Evolutionary conservation across 192 early-diverging fungal genomes (phyloP).

Genomic region (Spizellomyces sp.): DNA sequence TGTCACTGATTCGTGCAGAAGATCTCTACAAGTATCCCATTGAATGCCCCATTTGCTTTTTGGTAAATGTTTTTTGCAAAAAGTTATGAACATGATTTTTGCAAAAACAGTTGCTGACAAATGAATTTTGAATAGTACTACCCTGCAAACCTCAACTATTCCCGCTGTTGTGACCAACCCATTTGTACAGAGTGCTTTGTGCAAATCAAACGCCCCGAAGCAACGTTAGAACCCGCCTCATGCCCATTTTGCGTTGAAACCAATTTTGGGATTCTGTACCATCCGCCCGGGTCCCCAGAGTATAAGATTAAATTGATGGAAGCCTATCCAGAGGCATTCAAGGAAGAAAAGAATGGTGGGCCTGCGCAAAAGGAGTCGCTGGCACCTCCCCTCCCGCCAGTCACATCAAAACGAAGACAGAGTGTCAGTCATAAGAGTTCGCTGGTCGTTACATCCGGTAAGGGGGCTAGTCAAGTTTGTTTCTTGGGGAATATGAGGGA

Average conservation of each 20-base stretch:
- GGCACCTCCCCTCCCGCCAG: neutral
- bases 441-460: conserved; percentile 41
- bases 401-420: conserved; percentile 21
- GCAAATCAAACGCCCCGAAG: conserved; percentile 84
- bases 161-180: conserved; percentile 91
- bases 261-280: conserved; percentile 82
- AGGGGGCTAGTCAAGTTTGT: neutral
- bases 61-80: conserved; percentile 66
- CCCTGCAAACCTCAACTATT: conserved; percentile 88
- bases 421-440: conserved; percentile 31
- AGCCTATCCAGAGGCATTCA: conserved; percentile 4
- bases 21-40: conserved; percentile 53
- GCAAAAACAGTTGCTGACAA: neutral
- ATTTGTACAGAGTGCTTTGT: conserved; percentile 98
- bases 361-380: neutral
- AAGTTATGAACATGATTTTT: neutral
- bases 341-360: neutral
- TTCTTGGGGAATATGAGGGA: too few relatives aligned
- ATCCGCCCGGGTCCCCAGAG: conserved; percentile 26
- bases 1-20: conserved; percentile 20
- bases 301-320: conserved; percentile 18
- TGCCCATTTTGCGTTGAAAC: conserved; percentile 90
- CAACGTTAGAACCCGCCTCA: conserved; percentile 65
- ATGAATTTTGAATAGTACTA: conserved; percentile 64
- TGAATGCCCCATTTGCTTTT: conserved; percentile 95